Percentiles rank a stretch among this genome's conserved stretches.
Conservation (phyloP, 116 monocot species). For the Iris pallida region DNA sequence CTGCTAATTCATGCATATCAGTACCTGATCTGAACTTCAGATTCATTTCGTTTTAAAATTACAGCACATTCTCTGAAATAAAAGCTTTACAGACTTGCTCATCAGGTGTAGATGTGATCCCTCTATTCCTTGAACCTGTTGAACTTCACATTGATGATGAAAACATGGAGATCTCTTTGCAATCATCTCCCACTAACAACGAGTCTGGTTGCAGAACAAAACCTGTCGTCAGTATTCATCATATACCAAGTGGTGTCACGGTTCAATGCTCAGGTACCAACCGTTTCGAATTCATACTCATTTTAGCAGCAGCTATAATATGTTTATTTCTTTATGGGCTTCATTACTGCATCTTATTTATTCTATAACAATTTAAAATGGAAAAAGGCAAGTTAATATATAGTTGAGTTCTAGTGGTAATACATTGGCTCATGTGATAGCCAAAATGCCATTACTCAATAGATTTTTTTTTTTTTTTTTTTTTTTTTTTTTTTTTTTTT, state of each 20-base stretch:
- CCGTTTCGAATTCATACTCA: background rate
- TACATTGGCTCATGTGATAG: no score
- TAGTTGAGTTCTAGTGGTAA: no score
- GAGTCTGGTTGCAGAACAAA: constrained; percentile 4
- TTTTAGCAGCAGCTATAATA: no score
- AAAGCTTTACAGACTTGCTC: constrained; percentile 49
- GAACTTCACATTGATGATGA: constrained; percentile 52
- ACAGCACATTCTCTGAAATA: constrained; percentile 4
- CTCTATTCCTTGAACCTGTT: constrained; percentile 51
- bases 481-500: no score
- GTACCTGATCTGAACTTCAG: no score
- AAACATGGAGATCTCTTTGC: constrained; percentile 46
- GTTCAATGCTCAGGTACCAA: constrained; percentile 65
- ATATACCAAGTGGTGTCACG: constrained; percentile 51
- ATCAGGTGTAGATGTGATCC: constrained; percentile 67
- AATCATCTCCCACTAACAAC: background rate
- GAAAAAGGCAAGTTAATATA: no score
- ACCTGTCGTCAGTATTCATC: constrained; percentile 30
- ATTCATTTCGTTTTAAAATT: background rate
- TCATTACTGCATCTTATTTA: no score
- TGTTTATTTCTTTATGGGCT: no score
- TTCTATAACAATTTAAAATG: no score
- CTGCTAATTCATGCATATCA: no score
- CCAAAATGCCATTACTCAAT: no score
- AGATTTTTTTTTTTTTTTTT: no score